These are phyloP conservation scores for Chrysochromulina parva DNA, from an alignment of 78 protist species.

Conservation along the genomic window DNA sequence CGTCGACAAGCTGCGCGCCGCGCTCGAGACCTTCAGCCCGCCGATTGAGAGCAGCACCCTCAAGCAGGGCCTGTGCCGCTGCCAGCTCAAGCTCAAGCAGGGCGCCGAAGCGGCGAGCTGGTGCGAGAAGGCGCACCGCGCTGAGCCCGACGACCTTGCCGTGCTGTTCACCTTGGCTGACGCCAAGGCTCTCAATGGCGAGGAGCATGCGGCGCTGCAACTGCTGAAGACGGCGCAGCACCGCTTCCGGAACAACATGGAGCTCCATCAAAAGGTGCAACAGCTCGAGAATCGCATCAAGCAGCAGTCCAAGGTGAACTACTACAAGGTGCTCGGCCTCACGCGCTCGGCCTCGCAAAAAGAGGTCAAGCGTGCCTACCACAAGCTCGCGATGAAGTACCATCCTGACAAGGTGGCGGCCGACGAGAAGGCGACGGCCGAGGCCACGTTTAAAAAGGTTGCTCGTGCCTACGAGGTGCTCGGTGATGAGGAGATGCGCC, in stretches of 20 bases:
- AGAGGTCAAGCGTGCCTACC: background rate
- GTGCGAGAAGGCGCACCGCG: too few relatives aligned
- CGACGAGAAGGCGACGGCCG: background rate
- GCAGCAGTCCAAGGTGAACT: background rate
- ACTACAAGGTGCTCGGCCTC: background rate
- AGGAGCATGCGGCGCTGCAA: background rate
- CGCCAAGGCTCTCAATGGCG: too few relatives aligned
- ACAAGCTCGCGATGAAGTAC: background rate
- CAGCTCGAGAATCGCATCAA: background rate
- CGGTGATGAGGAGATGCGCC: background rate
- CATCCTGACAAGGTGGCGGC: constrained; percentile 9
- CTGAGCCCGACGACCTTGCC: too few relatives aligned
- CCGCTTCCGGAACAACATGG: background rate
- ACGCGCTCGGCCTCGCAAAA: background rate
- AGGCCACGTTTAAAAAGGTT: background rate
- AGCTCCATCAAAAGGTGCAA: background rate
- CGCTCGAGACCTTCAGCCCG: too few relatives aligned
- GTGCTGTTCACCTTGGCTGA: too few relatives aligned
- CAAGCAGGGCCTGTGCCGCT: too few relatives aligned
- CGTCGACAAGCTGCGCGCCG: too few relatives aligned
- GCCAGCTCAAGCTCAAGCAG: too few relatives aligned
- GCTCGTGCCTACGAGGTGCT: constrained; percentile 1
- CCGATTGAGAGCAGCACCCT: too few relatives aligned
- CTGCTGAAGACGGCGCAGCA: background rate
- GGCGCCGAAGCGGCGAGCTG: too few relatives aligned